Conservation (phyloP, 345 rosid species). For the Eucalyptus pauciflora region DNA sequence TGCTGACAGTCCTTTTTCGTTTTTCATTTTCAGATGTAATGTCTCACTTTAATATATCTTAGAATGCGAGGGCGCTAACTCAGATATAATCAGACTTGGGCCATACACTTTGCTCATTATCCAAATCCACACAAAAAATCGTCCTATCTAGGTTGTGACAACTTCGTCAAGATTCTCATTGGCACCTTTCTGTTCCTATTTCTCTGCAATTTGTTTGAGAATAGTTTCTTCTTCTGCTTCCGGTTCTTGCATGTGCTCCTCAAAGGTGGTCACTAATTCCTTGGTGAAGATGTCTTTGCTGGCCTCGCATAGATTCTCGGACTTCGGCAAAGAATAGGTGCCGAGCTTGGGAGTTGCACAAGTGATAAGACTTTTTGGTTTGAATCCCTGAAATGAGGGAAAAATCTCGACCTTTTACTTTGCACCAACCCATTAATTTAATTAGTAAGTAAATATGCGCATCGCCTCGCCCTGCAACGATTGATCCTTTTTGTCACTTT, state of each 20-base stretch:
- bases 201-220: conserved; percentile 7
- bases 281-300: conserved; percentile 4
- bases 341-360: conserved; percentile 26
- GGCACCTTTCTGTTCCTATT: background rate
- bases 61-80: background rate
- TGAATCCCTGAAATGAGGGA: too few relatives aligned
- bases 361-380: too few relatives aligned
- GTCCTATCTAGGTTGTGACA: background rate
- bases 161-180: background rate
- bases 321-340: background rate
- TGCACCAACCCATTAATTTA: too few relatives aligned
- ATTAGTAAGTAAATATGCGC: too few relatives aligned
- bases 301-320: background rate
- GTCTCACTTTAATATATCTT: background rate
- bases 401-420: too few relatives aligned
- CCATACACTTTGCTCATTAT: background rate
- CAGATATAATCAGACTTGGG: background rate
- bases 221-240: conserved; percentile 22
- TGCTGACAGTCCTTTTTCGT: background rate
- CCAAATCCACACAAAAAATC: background rate
- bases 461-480: too few relatives aligned
- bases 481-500: too few relatives aligned
- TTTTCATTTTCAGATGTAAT: background rate
- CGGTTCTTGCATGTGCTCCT: conserved; percentile 15
- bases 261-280: conserved; percentile 14